These are phyloP conservation scores for Pleurozium schreberi DNA, from an alignment of 225 moss, liverwort and hornwort species.

Conservation along the genomic window DNA sequence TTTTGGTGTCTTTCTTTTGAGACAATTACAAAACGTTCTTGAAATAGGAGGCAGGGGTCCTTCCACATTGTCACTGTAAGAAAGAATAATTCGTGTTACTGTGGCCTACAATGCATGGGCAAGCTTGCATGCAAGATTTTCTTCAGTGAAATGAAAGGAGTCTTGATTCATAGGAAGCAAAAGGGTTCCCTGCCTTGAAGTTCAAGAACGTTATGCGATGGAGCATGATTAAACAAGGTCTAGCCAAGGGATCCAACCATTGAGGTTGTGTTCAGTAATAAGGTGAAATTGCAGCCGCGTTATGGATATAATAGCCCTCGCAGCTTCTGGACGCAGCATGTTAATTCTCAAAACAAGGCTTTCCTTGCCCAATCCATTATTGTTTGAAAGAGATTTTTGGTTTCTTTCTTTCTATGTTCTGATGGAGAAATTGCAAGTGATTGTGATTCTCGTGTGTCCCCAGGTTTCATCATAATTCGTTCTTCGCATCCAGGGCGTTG, in stretches of 20 bases:
- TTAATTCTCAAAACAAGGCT: neutral
- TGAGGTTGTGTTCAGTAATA: neutral
- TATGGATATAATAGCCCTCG: neutral
- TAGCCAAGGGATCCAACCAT: neutral
- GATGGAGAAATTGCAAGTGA: neutral
- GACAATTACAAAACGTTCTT: neutral
- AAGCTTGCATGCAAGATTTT: neutral
- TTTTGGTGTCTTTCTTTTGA: neutral
- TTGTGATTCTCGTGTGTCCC: neutral
- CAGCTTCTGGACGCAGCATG: neutral
- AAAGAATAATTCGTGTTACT: neutral
- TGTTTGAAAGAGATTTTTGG: neutral
- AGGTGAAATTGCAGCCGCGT: neutral
- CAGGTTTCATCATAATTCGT: constrained; percentile 93
- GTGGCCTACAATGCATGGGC: neutral
- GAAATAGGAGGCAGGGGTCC: neutral
- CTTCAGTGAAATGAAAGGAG: neutral
- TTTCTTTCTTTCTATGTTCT: neutral
- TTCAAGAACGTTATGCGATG: neutral
- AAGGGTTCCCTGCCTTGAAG: neutral
- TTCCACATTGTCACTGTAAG: neutral
- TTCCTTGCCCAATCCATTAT: neutral
- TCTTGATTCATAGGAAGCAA: neutral
- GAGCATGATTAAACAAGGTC: neutral
- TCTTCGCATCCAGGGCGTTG: constrained; percentile 47